Conservation (phyloP, 2,329 filamentous ascomycete genomes). For the Calonectria crousiana region DNA sequence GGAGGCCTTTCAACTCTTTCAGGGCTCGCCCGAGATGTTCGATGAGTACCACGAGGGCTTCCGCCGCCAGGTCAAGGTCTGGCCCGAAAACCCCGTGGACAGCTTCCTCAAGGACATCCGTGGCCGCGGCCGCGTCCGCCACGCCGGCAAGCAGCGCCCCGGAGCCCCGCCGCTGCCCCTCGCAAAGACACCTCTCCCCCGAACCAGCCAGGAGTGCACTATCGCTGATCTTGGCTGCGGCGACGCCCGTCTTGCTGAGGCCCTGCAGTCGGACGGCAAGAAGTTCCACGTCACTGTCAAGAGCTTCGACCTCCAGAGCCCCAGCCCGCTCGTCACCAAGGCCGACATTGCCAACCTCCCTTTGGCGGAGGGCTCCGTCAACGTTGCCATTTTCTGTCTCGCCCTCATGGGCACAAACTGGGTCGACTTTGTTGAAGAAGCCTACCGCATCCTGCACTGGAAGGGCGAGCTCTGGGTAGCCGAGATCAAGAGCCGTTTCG, state of each 20-base stretch:
- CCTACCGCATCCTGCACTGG: slow-evolving; percentile 89
- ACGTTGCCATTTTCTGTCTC: slow-evolving; percentile 94
- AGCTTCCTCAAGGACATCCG: slow-evolving; percentile 82
- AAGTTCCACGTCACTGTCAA: slow-evolving; percentile 80
- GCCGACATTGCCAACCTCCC: slow-evolving; percentile 92
- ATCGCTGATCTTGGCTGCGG: slow-evolving; percentile 96
- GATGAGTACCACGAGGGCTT: slow-evolving; percentile 97
- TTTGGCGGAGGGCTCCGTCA: slow-evolving; percentile 78
- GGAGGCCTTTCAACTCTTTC: slow-evolving; percentile 86
- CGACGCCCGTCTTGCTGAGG: slow-evolving; percentile 83
- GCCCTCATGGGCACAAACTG: slow-evolving; percentile 99
- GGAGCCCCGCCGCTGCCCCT: slow-evolving; percentile 43
- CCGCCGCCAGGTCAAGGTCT: slow-evolving; percentile 92
- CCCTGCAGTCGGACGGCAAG: slow-evolving; percentile 72
- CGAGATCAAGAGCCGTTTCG: slow-evolving; percentile 95
- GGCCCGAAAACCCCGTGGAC: slow-evolving; percentile 97
- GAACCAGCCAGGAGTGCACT: slow-evolving; percentile 78
- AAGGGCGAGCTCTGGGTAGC: slow-evolving; percentile 97
- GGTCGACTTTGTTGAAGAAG: slow-evolving; percentile 96
- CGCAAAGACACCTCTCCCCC: slow-evolving; percentile 69
- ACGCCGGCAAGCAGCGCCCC: slow-evolving; percentile 47
- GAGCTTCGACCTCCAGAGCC: slow-evolving; percentile 89
- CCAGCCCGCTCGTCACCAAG: slow-evolving; percentile 81
- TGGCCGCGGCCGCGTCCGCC: slow-evolving; percentile 69
- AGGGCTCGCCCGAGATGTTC: slow-evolving; percentile 91